Conservation (phyloP, 1,139 yeast genomes). For the Hyphopichia wangnamkhiaoensis region DNA sequence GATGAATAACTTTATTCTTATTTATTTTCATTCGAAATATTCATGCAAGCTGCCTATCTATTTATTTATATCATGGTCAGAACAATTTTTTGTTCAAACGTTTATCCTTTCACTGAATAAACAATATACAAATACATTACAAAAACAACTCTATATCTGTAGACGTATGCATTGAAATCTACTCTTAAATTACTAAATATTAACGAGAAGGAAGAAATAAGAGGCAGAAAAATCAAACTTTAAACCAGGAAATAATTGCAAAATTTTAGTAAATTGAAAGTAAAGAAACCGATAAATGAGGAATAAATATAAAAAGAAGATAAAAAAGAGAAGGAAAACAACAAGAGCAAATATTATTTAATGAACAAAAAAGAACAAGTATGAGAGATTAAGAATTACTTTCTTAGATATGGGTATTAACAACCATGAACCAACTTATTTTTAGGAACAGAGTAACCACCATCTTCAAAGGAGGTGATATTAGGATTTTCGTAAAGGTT, state of each 20-base stretch:
- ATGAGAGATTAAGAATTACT: neutral
- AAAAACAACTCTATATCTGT: too few species aligned
- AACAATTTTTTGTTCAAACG: too few species aligned
- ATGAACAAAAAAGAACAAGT: neutral
- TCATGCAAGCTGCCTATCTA: too few species aligned
- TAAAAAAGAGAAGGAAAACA: neutral
- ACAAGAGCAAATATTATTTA: neutral
- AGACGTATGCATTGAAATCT: too few species aligned
- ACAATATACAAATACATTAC: too few species aligned
- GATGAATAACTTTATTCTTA: too few species aligned
- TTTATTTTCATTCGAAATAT: too few species aligned
- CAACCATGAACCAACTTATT: slow-evolving; percentile 13
- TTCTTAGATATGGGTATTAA: neutral
- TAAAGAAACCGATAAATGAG: neutral
- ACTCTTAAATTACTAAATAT: too few species aligned
- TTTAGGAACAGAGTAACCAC: slow-evolving; percentile 27
- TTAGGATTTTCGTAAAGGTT: slow-evolving; percentile 23
- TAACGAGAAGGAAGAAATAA: neutral
- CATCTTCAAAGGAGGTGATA: slow-evolving; percentile 21
- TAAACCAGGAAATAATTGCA: neutral
- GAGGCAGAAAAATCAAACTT: neutral
- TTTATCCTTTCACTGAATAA: too few species aligned
- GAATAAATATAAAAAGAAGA: neutral
- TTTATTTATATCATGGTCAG: too few species aligned
- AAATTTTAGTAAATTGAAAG: too few species aligned